Conservation (phyloP, 1,284 basidiomycete genomes). For the Pyrrhoderma lamaoense region DNA sequence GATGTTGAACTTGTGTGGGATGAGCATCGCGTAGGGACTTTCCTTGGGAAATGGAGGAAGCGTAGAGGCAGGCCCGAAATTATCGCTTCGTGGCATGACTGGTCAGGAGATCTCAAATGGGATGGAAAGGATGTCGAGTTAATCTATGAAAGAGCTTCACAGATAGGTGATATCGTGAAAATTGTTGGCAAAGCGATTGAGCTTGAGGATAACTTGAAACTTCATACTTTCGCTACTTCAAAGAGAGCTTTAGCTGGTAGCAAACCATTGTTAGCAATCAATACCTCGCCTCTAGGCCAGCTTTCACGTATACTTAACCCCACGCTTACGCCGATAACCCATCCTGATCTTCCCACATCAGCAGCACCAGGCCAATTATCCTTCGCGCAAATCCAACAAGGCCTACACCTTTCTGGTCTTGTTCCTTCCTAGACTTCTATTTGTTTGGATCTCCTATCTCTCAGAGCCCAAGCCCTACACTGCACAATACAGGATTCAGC, state of each 20-base stretch:
- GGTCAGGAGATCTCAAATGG: constrained; percentile 85
- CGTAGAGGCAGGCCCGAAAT: constrained; percentile 72
- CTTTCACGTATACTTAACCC: constrained; percentile 84
- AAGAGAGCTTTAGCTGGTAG: constrained; percentile 34
- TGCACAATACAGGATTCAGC: constrained; percentile 89
- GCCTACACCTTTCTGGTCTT: constrained; percentile 75
- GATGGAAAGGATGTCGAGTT: constrained; percentile 57
- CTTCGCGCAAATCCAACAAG: constrained; percentile 78
- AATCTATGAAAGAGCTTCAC: constrained; percentile 59
- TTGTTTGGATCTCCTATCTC: constrained; percentile 87
- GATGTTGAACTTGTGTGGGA: constrained; percentile 86
- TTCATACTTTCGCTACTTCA: constrained; percentile 62
- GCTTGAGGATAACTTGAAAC: constrained; percentile 74
- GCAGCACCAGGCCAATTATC: constrained; percentile 93
- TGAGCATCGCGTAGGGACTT: constrained; percentile 50
- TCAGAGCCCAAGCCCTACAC: constrained; percentile 85
- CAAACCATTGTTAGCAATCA: constrained; percentile 89
- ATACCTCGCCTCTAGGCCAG: constrained; percentile 88
- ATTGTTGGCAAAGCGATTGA: constrained; percentile 80
- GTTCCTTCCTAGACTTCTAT: constrained; percentile 69
- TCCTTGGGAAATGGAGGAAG: constrained; percentile 33
- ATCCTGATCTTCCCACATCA: constrained; percentile 73
- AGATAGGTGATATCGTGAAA: constrained; percentile 86
- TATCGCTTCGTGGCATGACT: constrained; percentile 94
- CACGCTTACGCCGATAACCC: constrained; percentile 86